Evolutionary conservation across 1,284 basidiomycete genomes (phyloP), one percentile per base, ranked within the genome.

Genomic region (Caloboletus inedulis): DNA sequence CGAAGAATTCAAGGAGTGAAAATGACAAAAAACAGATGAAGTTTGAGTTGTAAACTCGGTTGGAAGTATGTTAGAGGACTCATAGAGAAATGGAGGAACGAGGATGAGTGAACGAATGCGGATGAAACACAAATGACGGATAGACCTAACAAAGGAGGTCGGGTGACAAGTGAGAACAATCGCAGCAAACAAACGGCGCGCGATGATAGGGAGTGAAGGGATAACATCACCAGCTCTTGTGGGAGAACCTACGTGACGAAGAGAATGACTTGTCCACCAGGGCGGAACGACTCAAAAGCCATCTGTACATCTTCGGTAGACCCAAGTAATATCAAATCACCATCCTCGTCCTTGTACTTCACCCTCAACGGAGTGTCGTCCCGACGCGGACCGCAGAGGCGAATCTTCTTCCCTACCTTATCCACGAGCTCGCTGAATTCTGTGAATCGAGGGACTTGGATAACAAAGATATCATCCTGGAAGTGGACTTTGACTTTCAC

Each of bases 341-440:
- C 91, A 61, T 94, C 91, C 66, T 94, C 92, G 70, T 95, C 92
- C 68, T 79, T 84, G 71, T 94, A 95, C 69, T 91, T 92, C 59
- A 95, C 84, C 47, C 90, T 84, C 61, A 95, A 72, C 0, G 89
- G 87, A 23, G 82, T 80, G 66, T 88, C 84, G 37, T 85, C 84
- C 35, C 89, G 76, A 50, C 85, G 77, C 4, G 85, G 85, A 21
- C 91, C 90, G 66, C 92, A 94, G 18, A 94, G 75, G 21, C 91
- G 81, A 60, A 98, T 91, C 80, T 98, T 98, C 74, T 88, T 87
- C 29, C 89, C 85, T 3, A 98, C 92, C 69, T 89, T 90, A 65
- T 94, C 89, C 54, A 94, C 85, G 43, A 99, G 77, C 34, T 93
- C 89, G 51, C 75, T 75, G 69, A 88, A 96, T 62, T 89, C 81